A percentile compares a stretch with the other conserved stretches of the same genome.
Evolutionary conservation across 1,284 basidiomycete genomes (phyloP).

Genomic region (Trichosporon sp.): DNA sequence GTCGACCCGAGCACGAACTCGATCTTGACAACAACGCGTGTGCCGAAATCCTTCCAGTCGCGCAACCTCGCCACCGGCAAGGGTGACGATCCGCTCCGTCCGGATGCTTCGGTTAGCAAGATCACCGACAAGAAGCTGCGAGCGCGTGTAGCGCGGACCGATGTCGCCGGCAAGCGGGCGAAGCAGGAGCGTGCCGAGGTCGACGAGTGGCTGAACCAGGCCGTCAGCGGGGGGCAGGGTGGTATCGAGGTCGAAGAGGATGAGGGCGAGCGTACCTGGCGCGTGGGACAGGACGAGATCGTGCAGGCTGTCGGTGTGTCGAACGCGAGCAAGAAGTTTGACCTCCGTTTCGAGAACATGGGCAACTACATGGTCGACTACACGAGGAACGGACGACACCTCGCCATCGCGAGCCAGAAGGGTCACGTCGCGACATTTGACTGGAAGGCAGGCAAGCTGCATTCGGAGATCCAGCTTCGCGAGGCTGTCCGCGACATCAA

Average conservation of each 20-base stretch:
- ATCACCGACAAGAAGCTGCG: conserved; percentile 72
- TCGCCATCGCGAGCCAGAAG: conserved; percentile 72
- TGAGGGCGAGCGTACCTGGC: conserved; percentile 72
- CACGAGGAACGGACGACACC: conserved; percentile 83
- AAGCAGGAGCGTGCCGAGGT: conserved; percentile 40
- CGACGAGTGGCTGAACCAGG: conserved; percentile 44
- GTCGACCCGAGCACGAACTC: conserved; percentile 59
- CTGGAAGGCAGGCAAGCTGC: conserved; percentile 81
- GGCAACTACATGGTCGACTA: conserved; percentile 76
- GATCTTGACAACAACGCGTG: conserved; percentile 48
- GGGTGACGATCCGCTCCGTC: conserved; percentile 19
- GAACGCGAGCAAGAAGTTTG: conserved; percentile 66
- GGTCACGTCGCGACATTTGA: conserved; percentile 95
- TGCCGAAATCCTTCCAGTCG: conserved; percentile 37
- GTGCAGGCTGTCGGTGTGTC: conserved; percentile 63
- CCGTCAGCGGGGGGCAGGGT: conserved; percentile 34
- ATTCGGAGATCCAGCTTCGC: conserved; percentile 76
- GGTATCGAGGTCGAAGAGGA: conserved; percentile 46
- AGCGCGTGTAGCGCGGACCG: conserved; percentile 59
- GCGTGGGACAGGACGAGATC: conserved; percentile 77
- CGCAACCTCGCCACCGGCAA: conserved; percentile 32
- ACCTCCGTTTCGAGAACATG: conserved; percentile 65
- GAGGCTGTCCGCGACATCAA: conserved; percentile 90
- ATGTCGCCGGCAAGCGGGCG: conserved; percentile 45
- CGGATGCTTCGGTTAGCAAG: conserved; percentile 27